phyloP scores from a whole-genome alignment of 148 eudicot genomes.

The Dianthus caryophyllus region DNA sequence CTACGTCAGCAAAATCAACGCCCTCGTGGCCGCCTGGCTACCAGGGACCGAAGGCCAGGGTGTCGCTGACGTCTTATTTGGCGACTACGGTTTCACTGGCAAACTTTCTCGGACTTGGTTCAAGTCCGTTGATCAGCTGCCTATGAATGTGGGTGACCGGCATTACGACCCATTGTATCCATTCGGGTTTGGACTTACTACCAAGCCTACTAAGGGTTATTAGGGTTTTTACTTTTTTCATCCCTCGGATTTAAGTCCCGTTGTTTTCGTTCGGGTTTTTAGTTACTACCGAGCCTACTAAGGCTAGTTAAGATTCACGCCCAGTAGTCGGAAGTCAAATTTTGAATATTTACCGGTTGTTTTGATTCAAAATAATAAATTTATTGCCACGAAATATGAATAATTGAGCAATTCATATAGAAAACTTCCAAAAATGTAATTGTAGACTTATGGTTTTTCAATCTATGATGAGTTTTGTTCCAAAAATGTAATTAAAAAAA shows the following conservation, averaged over 20 bases:
- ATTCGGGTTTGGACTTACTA: conserved; percentile 55
- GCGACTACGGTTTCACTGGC: conserved; percentile 51
- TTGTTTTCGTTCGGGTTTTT: neutral
- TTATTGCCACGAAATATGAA: no score
- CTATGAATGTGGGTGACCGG: conserved; percentile 53
- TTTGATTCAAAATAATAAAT: no score
- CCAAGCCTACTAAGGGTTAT: conserved; percentile 27
- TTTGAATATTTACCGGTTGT: no score
- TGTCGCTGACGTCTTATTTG: conserved; percentile 51
- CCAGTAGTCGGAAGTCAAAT: no score
- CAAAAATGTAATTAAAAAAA: no score
- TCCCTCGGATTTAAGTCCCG: neutral
- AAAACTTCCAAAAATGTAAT: no score
- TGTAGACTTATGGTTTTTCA: no score
- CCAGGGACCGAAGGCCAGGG: conserved; percentile 60
- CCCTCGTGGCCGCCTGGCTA: conserved; percentile 59
- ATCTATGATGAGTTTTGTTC: no score
- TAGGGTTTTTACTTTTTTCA: no score
- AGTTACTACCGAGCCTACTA: no score
- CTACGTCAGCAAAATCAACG: conserved; percentile 32
- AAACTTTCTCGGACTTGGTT: conserved; percentile 58
- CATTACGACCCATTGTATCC: conserved; percentile 57
- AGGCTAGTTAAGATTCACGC: no score
- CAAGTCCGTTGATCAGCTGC: conserved; percentile 44
- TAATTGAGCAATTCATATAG: no score